Percentiles rank a stretch among this genome's conserved stretches.
These are phyloP conservation scores for Cladorrhinum sp. DNA, from an alignment of 2,329 filamentous ascomycete species.

Conservation along the genomic window DNA sequence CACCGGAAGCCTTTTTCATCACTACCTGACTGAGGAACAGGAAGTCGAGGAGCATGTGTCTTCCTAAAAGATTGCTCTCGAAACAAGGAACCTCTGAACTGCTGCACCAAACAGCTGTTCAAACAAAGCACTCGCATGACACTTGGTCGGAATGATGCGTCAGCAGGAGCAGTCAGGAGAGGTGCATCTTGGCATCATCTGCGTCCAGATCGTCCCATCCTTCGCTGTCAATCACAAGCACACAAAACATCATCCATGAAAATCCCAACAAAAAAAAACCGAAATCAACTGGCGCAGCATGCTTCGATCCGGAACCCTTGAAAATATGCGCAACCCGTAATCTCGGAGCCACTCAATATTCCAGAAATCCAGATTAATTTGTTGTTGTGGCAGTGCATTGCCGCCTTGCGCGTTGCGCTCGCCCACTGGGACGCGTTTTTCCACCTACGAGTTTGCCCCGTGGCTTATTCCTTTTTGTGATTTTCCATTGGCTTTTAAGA, in stretches of 20 bases:
- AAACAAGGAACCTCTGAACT: no score
- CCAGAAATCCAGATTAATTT: neutral
- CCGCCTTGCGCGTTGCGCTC: constrained; percentile 5
- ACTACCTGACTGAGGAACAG: no score
- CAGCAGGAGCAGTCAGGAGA: neutral
- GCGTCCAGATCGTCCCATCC: neutral
- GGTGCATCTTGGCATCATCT: neutral
- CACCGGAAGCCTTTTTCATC: no score
- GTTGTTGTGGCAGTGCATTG: constrained; percentile 1
- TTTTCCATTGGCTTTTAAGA: neutral
- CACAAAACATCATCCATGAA: neutral
- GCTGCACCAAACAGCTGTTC: neutral
- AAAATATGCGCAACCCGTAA: neutral
- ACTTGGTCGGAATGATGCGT: neutral
- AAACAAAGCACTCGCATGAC: neutral
- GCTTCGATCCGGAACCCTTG: neutral
- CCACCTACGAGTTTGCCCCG: constrained; percentile 4
- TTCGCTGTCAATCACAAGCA: constrained; percentile 1
- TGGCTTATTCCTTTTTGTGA: neutral
- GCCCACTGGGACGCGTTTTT: neutral
- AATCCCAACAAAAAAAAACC: no score
- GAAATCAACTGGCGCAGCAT: no score
- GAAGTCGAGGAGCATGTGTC: no score
- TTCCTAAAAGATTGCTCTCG: no score
- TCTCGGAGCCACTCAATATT: neutral